phyloP scores from a whole-genome alignment of 2,329 filamentous ascomycete genomes.

The Ophiocordyceps sinensis region DNA sequence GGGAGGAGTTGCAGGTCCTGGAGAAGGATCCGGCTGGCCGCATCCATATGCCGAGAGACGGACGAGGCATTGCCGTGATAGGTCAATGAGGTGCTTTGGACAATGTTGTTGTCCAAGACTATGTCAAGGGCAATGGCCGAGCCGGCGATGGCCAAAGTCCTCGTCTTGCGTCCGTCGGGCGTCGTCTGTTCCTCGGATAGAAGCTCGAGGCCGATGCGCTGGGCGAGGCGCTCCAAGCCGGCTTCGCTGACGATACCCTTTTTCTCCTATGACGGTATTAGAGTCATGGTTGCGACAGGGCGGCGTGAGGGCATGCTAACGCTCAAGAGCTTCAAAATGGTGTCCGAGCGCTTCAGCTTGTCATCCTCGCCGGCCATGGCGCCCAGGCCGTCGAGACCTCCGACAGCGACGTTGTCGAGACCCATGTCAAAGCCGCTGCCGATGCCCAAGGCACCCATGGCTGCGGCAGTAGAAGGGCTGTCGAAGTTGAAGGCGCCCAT shows the following conservation, averaged over 20 bases:
- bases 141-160: constrained; percentile 47
- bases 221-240: constrained; percentile 57
- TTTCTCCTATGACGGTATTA: constrained; percentile 17
- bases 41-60: constrained; percentile 44
- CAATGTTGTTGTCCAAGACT: constrained; percentile 44
- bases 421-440: constrained; percentile 34
- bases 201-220: constrained; percentile 50
- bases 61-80: constrained; percentile 46
- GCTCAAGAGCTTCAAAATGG: constrained; percentile 33
- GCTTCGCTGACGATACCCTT: constrained; percentile 59
- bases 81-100: constrained; percentile 46
- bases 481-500: constrained; percentile 42
- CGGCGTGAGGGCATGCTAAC: constrained; percentile 17
- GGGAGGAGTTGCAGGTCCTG: constrained; percentile 46
- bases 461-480: constrained; percentile 48
- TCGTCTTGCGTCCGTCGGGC: constrained; percentile 31
- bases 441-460: constrained; percentile 42
- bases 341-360: constrained; percentile 37
- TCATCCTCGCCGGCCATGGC: constrained; percentile 36
- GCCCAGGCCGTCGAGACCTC: constrained; percentile 26
- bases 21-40: constrained; percentile 51
- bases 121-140: constrained; percentile 47
- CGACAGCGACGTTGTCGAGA: constrained; percentile 35
- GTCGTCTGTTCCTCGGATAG: constrained; percentile 41
- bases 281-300: not conserved